Conservation (phyloP, 2,329 filamentous ascomycete species). For the Tolypocladium tropicale region DNA sequence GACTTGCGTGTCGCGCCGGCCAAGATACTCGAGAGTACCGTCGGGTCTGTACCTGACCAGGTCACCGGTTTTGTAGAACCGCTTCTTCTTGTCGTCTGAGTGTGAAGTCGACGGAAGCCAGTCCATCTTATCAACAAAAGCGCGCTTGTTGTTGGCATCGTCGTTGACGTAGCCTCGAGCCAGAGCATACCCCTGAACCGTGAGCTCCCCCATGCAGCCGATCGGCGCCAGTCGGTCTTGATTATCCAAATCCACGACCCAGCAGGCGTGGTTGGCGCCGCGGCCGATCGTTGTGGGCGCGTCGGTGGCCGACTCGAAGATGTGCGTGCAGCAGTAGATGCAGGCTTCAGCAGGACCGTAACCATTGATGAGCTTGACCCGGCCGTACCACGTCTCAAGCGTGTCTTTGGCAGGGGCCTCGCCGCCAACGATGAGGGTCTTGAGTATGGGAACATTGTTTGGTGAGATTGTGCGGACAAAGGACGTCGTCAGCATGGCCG, state of each 20-base stretch:
- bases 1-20: not conserved
- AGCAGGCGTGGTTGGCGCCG: conserved; percentile 5
- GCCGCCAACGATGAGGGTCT: conserved; percentile 5
- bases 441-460: conserved; percentile 4
- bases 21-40: not conserved
- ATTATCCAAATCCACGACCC: conserved; percentile 11
- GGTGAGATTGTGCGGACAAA: conserved; percentile 6
- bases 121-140: conserved; percentile 9
- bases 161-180: conserved; percentile 37
- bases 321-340: conserved; percentile 2
- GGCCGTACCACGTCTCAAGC: conserved; percentile 7
- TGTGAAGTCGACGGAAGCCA: not conserved
- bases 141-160: conserved; percentile 14
- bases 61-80: conserved; percentile 12
- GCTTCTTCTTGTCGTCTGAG: conserved; percentile 4
- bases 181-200: conserved; percentile 22
- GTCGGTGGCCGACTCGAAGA: not conserved
- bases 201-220: conserved; percentile 10
- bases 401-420: conserved; percentile 4
- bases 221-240: conserved; percentile 8
- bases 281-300: conserved; percentile 4
- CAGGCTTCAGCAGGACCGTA: conserved; percentile 10
- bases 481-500: conserved; percentile 1
- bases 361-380: conserved; percentile 5
- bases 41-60: not conserved